Evolutionary conservation across 352 stramenopile genomes (phyloP).

Genomic region (Stramenopiles sp.): DNA sequence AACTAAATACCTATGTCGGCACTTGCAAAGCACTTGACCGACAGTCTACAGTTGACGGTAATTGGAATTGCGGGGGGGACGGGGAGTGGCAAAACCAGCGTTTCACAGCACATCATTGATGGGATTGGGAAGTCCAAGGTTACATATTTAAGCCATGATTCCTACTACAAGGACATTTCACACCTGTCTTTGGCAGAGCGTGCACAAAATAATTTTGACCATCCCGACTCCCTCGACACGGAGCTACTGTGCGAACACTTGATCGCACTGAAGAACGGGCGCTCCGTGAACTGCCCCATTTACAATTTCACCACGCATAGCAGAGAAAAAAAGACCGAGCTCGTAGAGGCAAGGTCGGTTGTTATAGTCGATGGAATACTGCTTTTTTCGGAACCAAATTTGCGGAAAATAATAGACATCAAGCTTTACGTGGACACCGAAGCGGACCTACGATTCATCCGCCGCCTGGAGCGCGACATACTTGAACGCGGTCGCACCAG

Average conservation of each 20-base stretch:
- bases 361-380: slow-evolving; percentile 91
- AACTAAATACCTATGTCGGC: no score
- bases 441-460: slow-evolving; percentile 74
- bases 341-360: slow-evolving; percentile 63
- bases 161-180: slow-evolving; percentile 82
- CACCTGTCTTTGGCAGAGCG: slow-evolving; percentile 64
- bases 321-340: slow-evolving; percentile 36
- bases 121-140: slow-evolving; percentile 65
- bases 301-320: slow-evolving; percentile 88
- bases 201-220: slow-evolving; percentile 80
- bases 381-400: slow-evolving; percentile 56
- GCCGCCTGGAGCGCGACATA: slow-evolving; percentile 73
- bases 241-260: slow-evolving; percentile 75
- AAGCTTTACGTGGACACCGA: slow-evolving; percentile 91
- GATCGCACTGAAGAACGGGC: slow-evolving; percentile 44
- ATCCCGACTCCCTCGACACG: slow-evolving; percentile 85
- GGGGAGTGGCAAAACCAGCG: slow-evolving; percentile 68
- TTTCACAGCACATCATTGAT: slow-evolving; percentile 60
- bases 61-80: slow-evolving; percentile 71
- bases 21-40: no score
- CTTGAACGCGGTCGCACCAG: slow-evolving; percentile 72
- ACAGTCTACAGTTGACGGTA: no score
- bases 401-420: slow-evolving; percentile 43
- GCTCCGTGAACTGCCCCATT: slow-evolving; percentile 61
- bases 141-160: slow-evolving; percentile 80